phyloP scores from a whole-genome alignment of 2,329 filamentous ascomycete species.

The Aspergillus fijiensis region DNA sequence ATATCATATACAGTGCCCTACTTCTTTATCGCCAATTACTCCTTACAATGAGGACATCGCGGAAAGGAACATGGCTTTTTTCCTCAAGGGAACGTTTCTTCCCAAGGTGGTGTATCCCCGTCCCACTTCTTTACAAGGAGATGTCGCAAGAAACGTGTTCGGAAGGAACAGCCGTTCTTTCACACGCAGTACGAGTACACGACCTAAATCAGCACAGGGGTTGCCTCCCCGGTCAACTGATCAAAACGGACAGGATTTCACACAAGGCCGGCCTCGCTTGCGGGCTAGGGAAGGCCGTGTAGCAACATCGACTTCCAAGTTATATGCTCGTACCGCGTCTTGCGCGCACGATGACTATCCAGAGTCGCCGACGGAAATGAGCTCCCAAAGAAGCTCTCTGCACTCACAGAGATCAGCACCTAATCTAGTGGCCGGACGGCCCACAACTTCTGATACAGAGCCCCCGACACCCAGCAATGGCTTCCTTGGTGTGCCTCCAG shows the following conservation, averaged over 20 bases:
- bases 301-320: conserved; percentile 16
- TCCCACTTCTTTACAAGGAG: conserved; percentile 42
- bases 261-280: conserved; percentile 6
- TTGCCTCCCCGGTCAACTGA: not conserved
- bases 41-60: conserved; percentile 47
- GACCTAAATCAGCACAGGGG: conserved; percentile 16
- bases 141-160: conserved; percentile 43
- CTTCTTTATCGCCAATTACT: conserved; percentile 30
- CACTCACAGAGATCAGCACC: conserved; percentile 35
- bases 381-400: conserved; percentile 12
- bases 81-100: conserved; percentile 29
- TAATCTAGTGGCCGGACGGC: conserved; percentile 25
- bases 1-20: conserved; percentile 24
- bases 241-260: not conserved
- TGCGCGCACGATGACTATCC: conserved; percentile 2
- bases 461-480: conserved; percentile 16
- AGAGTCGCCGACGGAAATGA: not conserved
- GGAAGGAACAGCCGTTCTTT: conserved; percentile 21
- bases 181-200: conserved; percentile 22
- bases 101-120: conserved; percentile 31
- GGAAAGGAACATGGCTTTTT: conserved; percentile 42
- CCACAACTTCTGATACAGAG: conserved; percentile 13
- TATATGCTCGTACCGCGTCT: conserved; percentile 1
- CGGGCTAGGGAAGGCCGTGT: conserved; percentile 10
- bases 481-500: conserved; percentile 32